A percentile compares a stretch with the other conserved stretches of the same genome.
These are phyloP conservation scores for Colletotrichum siamense DNA, from an alignment of 2,329 filamentous ascomycete species.

Conservation along the genomic window DNA sequence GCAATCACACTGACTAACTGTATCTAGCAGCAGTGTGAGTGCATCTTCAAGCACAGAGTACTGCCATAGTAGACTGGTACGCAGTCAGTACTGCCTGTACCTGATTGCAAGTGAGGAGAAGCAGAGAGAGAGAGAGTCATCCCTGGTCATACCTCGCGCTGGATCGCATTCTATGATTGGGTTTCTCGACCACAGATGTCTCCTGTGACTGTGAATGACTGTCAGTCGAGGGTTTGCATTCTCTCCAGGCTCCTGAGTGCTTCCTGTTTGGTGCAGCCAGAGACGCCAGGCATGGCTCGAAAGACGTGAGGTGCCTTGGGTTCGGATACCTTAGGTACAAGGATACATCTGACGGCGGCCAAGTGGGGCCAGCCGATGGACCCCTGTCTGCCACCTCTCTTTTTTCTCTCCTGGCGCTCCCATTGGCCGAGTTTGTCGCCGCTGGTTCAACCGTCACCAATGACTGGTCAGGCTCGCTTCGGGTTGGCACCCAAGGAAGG, in stretches of 20 bases:
- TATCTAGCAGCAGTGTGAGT: background rate
- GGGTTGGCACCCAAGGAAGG: background rate
- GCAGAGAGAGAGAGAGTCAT: background rate
- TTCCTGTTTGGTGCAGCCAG: background rate
- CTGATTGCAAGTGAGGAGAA: background rate
- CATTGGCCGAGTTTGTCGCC: conserved; percentile 13
- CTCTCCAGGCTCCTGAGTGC: background rate
- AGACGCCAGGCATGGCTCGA: background rate
- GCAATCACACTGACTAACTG: conserved; percentile 14
- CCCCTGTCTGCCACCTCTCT: background rate
- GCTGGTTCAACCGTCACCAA: background rate
- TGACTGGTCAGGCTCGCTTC: conserved; percentile 9
- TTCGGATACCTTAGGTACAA: background rate
- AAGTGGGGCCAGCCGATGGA: background rate
- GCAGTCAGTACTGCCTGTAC: background rate
- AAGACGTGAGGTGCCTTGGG: background rate
- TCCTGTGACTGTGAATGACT: background rate
- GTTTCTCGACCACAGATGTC: background rate
- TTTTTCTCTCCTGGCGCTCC: background rate
- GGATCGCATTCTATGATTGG: background rate
- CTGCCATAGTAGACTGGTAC: background rate
- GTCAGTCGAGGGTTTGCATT: background rate
- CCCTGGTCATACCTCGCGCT: conserved; percentile 3
- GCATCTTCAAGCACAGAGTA: background rate
- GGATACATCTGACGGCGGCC: background rate